Conservation (phyloP, 2,329 filamentous ascomycete species). For the Cercospora nicotianae region DNA sequence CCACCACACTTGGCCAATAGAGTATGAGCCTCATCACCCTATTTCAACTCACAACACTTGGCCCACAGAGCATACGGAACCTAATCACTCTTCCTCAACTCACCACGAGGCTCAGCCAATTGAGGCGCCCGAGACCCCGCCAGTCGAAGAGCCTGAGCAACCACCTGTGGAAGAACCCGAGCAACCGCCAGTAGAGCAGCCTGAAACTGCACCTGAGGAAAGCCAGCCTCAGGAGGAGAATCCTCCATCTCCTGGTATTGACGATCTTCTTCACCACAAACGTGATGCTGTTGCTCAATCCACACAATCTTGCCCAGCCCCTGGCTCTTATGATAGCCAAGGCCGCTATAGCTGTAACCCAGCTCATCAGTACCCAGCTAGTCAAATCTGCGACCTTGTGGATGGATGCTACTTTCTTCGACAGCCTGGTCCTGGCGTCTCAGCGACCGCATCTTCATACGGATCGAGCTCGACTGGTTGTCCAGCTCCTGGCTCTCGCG, state of each 20-base stretch:
- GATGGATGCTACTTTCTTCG: constrained; percentile 9
- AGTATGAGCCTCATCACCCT: not conserved
- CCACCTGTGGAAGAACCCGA: not conserved
- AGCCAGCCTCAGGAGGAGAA: not conserved
- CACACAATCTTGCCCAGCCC: constrained; percentile 10
- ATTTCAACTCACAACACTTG: not conserved
- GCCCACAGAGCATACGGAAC: not conserved
- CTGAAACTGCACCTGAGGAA: not conserved
- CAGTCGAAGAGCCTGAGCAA: not conserved
- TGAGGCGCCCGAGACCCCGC: not conserved
- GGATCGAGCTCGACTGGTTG: not conserved
- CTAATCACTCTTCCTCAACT: not conserved
- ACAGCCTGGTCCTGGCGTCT: not conserved
- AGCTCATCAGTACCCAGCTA: constrained; percentile 28
- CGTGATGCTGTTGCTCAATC: not conserved
- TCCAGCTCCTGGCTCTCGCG: constrained; percentile 10
- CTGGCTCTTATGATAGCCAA: constrained; percentile 1
- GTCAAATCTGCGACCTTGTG: constrained; percentile 22
- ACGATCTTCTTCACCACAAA: not conserved
- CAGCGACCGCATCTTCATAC: not conserved
- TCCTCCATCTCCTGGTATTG: not conserved
- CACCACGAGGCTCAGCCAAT: not conserved
- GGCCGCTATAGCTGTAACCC: constrained; percentile 28
- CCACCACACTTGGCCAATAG: not conserved
- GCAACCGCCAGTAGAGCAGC: not conserved